Conservation (phyloP, 805 yeast genomes). For the Ogataea ramenticola region DNA sequence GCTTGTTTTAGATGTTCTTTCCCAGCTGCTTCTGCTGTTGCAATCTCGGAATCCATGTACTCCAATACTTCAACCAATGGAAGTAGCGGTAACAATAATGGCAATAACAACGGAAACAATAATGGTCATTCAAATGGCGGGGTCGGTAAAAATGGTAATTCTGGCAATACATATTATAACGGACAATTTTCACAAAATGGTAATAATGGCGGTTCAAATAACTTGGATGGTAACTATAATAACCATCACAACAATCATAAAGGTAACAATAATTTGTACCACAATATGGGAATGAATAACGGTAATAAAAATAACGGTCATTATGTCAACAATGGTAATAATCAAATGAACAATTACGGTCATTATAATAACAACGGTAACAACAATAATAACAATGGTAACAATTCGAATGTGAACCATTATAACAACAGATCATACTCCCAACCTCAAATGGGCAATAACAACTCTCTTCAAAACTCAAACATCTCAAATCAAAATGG, state of each 20-base stretch:
- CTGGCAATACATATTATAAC: slow-evolving; percentile 2
- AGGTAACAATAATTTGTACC: slow-evolving; percentile 7
- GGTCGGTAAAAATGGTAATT: slow-evolving; percentile 1
- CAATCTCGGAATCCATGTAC: slow-evolving; percentile 58
- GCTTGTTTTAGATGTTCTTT: slow-evolving; percentile 91
- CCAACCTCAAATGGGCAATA: slow-evolving; percentile 3
- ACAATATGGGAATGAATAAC: no score
- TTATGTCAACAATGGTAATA: slow-evolving; percentile 6
- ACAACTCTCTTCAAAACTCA: slow-evolving; percentile 6
- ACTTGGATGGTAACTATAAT: slow-evolving; percentile 8
- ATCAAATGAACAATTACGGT: slow-evolving; percentile 5
- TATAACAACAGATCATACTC: neutral
- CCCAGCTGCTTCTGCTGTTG: slow-evolving; percentile 70
- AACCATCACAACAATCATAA: slow-evolving; percentile 11
- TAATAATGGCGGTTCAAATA: slow-evolving; percentile 8
- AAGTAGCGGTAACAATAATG: slow-evolving; percentile 5
- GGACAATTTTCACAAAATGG: neutral
- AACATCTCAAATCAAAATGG: slow-evolving; percentile 4
- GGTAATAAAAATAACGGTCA: slow-evolving; percentile 7
- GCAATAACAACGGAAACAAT: slow-evolving; percentile 4
- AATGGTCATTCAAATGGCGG: slow-evolving; percentile 3
- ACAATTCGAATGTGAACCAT: slow-evolving; percentile 2
- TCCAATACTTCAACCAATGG: slow-evolving; percentile 6
- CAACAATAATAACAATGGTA: slow-evolving; percentile 6
- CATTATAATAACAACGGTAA: slow-evolving; percentile 13